Base-by-base conservation (phyloP, 352 stramenopile species). In the Phytopythium cucurbitacearum region DNA sequence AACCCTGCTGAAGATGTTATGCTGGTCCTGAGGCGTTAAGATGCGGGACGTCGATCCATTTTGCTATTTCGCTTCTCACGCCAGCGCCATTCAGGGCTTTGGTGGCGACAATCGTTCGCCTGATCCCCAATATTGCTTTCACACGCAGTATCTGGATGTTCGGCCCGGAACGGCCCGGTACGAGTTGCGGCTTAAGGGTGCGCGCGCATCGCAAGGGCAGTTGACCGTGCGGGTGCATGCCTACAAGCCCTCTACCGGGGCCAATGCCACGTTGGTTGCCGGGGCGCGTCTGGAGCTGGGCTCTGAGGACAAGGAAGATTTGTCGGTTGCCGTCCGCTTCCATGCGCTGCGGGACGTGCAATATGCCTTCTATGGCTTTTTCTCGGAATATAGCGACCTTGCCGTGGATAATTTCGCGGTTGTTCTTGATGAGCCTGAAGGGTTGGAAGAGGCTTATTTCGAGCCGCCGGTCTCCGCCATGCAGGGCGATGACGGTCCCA, bases 281-380 rank as follows among this genome's bases (percentile, higher is more conserved):
- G 41, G 41, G 41, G 41, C 41, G 41, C 41, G 41, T 47, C 41
- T 47, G 41, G 41, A 47, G 41, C 41, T 47, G 41, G 41, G 41
- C 41, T 47, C 41, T 47, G 41, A 47, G 41, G 41, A 47, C 41
- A 47, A 47, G 41, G 41, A 47, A 47, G 41, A 47, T 47, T 47
- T 47, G 41, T 47, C 41, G 41, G 41, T 47, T 47, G 41, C 41
- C 41, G 41, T 47, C 41, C 41, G 41, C 41, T 47, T 47, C 41
- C 41, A 47, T 47, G 41, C 41, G 41, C 41, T 47, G 41, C 41
- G 41, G 41, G 41, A 47, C 41, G 41, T 47, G 41, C 41, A 47
- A 47, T 47, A 47, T 47, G 41, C 41, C 41, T 47, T 47, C 41
- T 47, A 47, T 47, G 41, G 41, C 41, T 47, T 47, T 47, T 47